Conservation (phyloP, 2,329 filamentous ascomycete species). For the Monosporascus ibericus region DNA sequence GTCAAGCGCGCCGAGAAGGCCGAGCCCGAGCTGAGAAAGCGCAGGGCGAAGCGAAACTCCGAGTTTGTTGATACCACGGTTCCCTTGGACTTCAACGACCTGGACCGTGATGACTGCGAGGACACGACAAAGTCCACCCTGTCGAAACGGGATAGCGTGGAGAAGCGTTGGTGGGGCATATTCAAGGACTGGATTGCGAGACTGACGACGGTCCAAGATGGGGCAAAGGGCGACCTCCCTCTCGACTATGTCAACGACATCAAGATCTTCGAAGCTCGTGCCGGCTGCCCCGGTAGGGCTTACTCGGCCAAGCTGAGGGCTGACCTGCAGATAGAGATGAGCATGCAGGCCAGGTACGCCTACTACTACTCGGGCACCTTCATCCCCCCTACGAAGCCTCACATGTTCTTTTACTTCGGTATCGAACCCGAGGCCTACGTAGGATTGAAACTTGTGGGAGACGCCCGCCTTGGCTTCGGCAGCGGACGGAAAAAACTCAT, state of each 20-base stretch:
- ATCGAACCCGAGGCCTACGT: constrained; percentile 2
- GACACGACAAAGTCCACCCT: too few relatives aligned
- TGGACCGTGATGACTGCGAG: not conserved
- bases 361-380: constrained; percentile 11
- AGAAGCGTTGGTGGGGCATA: constrained; percentile 11
- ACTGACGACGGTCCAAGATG: constrained; percentile 7
- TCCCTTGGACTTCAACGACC: not conserved
- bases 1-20: too few relatives aligned
- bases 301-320: not conserved
- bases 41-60: not conserved
- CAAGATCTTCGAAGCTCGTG: constrained; percentile 5
- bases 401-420: constrained; percentile 8
- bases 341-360: constrained; percentile 8
- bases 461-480: not conserved
- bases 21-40: not conserved
- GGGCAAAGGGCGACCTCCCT: constrained; percentile 4
- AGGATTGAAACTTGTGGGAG: constrained; percentile 4
- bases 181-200: constrained; percentile 12
- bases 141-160: not conserved
- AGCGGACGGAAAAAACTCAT: too few relatives aligned
- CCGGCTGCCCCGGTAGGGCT: not conserved
- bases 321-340: constrained; percentile 4
- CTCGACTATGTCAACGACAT: constrained; percentile 5
- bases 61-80: too few relatives aligned
- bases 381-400: constrained; percentile 1